Percentiles rank a stretch among this genome's conserved stretches.
Evolutionary conservation across 805 yeast genomes (phyloP).

Genomic region (Candida odintsovae): DNA sequence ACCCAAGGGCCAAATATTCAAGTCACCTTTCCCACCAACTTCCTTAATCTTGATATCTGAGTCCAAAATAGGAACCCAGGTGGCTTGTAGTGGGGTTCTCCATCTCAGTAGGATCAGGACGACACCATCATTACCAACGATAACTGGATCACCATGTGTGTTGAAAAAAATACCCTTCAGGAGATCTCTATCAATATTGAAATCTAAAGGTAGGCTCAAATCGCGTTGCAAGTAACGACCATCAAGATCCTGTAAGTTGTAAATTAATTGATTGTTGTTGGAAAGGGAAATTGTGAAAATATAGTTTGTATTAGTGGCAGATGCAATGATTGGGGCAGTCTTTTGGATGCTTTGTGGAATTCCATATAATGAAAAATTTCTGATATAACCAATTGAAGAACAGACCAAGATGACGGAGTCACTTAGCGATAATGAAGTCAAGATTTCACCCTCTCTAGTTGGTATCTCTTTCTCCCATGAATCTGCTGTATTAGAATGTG

Average conservation of each 20-base stretch:
- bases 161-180: conserved; percentile 76
- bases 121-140: conserved; percentile 74
- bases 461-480: conserved; percentile 70
- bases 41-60: conserved; percentile 38
- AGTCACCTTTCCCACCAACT: conserved; percentile 46
- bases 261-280: conserved; percentile 25
- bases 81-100: conserved; percentile 70
- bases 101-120: conserved; percentile 69
- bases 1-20: conserved; percentile 87
- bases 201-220: conserved; percentile 36
- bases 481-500: conserved; percentile 57
- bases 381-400: conserved; percentile 68
- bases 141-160: conserved; percentile 83
- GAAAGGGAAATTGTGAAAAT: conserved; percentile 26
- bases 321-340: conserved; percentile 63
- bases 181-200: conserved; percentile 23
- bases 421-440: conserved; percentile 68
- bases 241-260: conserved; percentile 43
- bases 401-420: conserved; percentile 58
- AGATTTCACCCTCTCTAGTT: conserved; percentile 42
- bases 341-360: conserved; percentile 65
- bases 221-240: conserved; percentile 43
- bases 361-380: conserved; percentile 69
- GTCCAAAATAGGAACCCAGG: conserved; percentile 84
- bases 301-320: conserved; percentile 23